Evolutionary conservation across 306 rosid genomes (phyloP), one percentile per base, ranked within the genome.

Genomic region (Dalbergia cochinchinensis): DNA sequence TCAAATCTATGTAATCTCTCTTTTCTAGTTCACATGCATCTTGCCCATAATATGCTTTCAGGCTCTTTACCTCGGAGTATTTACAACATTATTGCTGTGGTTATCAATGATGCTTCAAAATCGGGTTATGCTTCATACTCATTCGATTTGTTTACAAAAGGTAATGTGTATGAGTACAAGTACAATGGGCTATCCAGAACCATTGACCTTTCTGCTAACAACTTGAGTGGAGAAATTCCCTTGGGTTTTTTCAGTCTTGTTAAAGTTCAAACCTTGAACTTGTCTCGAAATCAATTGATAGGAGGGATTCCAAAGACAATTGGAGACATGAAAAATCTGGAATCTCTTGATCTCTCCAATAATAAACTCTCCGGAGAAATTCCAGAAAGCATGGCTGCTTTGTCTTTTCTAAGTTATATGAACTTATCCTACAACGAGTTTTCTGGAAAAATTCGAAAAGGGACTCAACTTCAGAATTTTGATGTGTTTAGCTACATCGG

Each of bases 261-360:
- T 61, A 5, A 44, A 20, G 7, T 74, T 6, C 11, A n/a, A 34
- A 41, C 33, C 0, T 44, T 74, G 69, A 74, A 60, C 39, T 41
- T 74, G 35, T 48, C 80, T 6, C 0, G 10, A 0, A 74, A 74
- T 74, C 53, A 22, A 22, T 60, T 42, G 3, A 74, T 6, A 0
- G 78, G 78, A 26, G 41, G 6, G 22, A 13, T 73, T 39, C 26
- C 42, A 2, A 12, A 13, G 1, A 7, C 4, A 6, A 6, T 73
- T 18, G 61, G 74, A 19, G 45, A 31, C 48, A 33, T 54, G 53
- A 37, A 54, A 9, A 7, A n/a, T 15, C 7, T 74, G 0, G 60
- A 74, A 44, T 74, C 79, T 44, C 69, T 74, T 42, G 78, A 74
- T 59, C 45, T 74, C 18, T 59, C 78, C 4, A 20, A 60, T 22